phyloP scores from a whole-genome alignment of 257 asterid species.

The Ilex asprella region DNA sequence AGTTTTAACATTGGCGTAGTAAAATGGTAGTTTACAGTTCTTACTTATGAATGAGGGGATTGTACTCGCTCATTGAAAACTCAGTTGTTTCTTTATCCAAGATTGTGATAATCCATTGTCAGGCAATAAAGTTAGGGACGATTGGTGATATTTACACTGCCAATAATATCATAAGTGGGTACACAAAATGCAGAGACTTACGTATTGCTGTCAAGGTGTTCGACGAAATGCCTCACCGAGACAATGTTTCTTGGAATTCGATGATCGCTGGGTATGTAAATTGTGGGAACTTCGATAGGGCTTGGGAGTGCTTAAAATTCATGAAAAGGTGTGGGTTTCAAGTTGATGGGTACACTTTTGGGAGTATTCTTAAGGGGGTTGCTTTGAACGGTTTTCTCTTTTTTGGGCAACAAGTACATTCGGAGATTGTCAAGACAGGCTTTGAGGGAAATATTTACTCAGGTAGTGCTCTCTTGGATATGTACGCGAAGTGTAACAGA shows the following conservation, averaged over 20 bases:
- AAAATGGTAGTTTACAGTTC: too few relatives aligned
- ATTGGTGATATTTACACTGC: slow-evolving; percentile 39
- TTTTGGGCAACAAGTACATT: slow-evolving; percentile 59
- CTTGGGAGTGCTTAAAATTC: slow-evolving; percentile 48
- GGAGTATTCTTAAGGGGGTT: slow-evolving; percentile 71
- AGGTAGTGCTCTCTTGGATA: slow-evolving; percentile 62
- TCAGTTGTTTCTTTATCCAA: slow-evolving; percentile 26
- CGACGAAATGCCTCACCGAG: slow-evolving; percentile 69
- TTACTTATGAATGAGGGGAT: slow-evolving; percentile 50
- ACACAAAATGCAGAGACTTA: slow-evolving; percentile 44
- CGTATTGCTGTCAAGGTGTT: slow-evolving; percentile 52
- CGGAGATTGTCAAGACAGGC: slow-evolving; percentile 64
- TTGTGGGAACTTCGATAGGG: slow-evolving; percentile 28
- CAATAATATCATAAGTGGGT: slow-evolving; percentile 48
- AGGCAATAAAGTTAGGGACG: slow-evolving; percentile 38
- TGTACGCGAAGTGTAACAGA: slow-evolving; percentile 63
- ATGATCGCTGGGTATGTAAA: slow-evolving; percentile 57
- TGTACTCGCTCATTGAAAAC: slow-evolving; percentile 30
- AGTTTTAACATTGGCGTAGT: too few relatives aligned
- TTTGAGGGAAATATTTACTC: slow-evolving; percentile 59
- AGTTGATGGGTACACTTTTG: slow-evolving; percentile 61
- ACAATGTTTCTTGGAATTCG: slow-evolving; percentile 81
- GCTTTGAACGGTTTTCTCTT: slow-evolving; percentile 27
- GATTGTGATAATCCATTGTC: slow-evolving; percentile 49
- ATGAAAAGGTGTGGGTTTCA: slow-evolving; percentile 53